These are phyloP conservation scores for Auriscalpium vulgare DNA, from an alignment of 768 basidiomycete genomes.

Conservation along the genomic window DNA sequence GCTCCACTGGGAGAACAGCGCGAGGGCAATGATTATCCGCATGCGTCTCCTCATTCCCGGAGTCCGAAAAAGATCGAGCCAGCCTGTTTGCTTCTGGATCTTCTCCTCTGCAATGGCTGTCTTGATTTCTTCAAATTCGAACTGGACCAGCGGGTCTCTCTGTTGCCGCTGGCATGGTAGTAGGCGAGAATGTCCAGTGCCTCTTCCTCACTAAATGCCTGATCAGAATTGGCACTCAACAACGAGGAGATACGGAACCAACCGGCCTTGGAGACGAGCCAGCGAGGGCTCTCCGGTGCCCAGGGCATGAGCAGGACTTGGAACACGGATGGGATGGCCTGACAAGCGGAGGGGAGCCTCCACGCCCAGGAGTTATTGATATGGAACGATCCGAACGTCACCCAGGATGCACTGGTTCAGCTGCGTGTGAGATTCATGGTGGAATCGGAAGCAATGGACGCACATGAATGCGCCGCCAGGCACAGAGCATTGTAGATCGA, in stretches of 20 bases:
- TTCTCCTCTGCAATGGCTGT: constrained; percentile 32
- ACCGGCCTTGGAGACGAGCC: constrained; percentile 29
- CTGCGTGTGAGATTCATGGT: not conserved
- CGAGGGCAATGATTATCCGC: constrained; percentile 24
- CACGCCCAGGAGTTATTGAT: constrained; percentile 32
- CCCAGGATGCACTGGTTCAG: not conserved
- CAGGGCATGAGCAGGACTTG: constrained; percentile 32
- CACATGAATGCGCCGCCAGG: constrained; percentile 23
- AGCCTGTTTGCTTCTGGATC: constrained; percentile 16
- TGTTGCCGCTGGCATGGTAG: constrained; percentile 33
- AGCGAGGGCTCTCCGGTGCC: constrained; percentile 33
- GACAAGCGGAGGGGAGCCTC: constrained; percentile 35
- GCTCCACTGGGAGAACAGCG: constrained; percentile 25
- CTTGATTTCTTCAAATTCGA: constrained; percentile 60
- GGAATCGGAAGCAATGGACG: not conserved
- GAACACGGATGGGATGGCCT: constrained; percentile 25
- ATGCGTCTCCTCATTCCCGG: constrained; percentile 26
- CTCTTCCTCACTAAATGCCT: constrained; percentile 21
- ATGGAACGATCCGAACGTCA: constrained; percentile 37
- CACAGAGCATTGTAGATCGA: constrained; percentile 27
- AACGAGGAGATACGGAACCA: constrained; percentile 1
- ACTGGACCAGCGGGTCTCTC: constrained; percentile 48
- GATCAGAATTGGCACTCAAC: not conserved
- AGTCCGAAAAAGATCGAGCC: constrained; percentile 22
- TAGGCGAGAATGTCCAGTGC: constrained; percentile 30